phyloP scores from a whole-genome alignment of 2,329 filamentous ascomycete species.

The Fusarium pininemorale region DNA sequence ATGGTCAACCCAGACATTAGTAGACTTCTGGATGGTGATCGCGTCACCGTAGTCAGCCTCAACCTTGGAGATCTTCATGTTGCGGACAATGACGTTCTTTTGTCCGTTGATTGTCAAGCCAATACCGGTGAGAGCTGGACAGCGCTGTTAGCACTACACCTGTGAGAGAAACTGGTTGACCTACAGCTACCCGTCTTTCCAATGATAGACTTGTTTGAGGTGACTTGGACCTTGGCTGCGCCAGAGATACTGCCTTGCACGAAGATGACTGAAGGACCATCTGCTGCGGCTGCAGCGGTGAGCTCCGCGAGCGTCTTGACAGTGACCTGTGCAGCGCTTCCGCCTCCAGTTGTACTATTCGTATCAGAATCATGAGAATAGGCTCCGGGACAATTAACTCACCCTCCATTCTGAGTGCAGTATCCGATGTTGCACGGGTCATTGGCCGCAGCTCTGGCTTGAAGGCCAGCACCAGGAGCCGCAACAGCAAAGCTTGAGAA shows the following conservation, averaged over 20 bases:
- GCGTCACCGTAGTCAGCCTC: slow-evolving; percentile 58
- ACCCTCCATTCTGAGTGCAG: slow-evolving; percentile 38
- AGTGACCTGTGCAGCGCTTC: slow-evolving; percentile 18
- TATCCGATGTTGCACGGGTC: slow-evolving; percentile 30
- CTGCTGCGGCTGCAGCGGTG: slow-evolving; percentile 20
- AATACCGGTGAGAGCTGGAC: slow-evolving; percentile 29
- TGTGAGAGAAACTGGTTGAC: fast-evolving
- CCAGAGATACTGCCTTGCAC: slow-evolving; percentile 36
- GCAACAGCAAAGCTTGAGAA: slow-evolving; percentile 4
- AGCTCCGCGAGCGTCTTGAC: slow-evolving; percentile 30
- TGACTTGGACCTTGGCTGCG: slow-evolving; percentile 36
- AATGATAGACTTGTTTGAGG: slow-evolving; percentile 38
- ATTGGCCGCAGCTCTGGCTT: slow-evolving; percentile 15
- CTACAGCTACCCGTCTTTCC: slow-evolving; percentile 35
- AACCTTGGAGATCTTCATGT: slow-evolving; percentile 62
- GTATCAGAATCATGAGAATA: fast-evolving
- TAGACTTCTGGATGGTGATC: slow-evolving; percentile 57
- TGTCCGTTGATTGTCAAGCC: slow-evolving; percentile 31
- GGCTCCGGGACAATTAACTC: fast-evolving
- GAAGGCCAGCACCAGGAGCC: slow-evolving; percentile 1
- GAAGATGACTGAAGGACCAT: slow-evolving; percentile 23
- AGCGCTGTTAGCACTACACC: fast-evolving
- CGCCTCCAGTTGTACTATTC: slow-evolving; percentile 27
- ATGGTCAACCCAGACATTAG: slow-evolving; percentile 60
- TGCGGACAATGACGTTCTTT: slow-evolving; percentile 65